Evolutionary conservation across 495 filamentous ascomycete genomes (phyloP).

Genomic region (Podospora pseudocomata): DNA sequence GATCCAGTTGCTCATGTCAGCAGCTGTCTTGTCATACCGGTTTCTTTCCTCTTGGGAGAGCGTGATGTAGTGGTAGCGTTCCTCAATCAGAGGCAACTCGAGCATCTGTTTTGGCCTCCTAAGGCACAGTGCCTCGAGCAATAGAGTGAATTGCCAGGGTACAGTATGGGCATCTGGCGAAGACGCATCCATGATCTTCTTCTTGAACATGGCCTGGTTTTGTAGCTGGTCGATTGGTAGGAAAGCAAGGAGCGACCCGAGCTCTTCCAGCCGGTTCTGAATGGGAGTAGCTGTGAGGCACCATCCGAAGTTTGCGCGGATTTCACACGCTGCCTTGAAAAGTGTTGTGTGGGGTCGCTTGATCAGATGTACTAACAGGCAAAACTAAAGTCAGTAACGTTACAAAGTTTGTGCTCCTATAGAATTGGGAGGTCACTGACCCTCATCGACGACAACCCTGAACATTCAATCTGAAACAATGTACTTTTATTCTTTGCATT

Average conservation of each 20-base stretch:
- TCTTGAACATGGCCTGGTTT: not conserved
- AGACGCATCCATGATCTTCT: not conserved
- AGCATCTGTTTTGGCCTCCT: not conserved
- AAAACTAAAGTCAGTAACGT: not conserved
- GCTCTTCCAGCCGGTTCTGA: not conserved
- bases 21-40: not conserved
- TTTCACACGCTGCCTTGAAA: not conserved
- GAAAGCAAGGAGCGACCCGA: not conserved
- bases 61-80: not conserved
- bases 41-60: not conserved
- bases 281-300: not conserved
- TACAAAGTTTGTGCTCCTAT: too few relatives aligned
- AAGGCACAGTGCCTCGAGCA: not conserved
- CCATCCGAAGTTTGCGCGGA: not conserved
- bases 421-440: not conserved
- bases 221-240: not conserved
- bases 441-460: not conserved
- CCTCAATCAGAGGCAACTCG: not conserved
- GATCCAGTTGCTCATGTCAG: not conserved
- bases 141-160: not conserved
- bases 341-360: not conserved
- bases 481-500: not conserved
- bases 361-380: not conserved
- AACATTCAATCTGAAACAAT: not conserved
- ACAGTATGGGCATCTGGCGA: not conserved